Conservation (phyloP, 163 green algal genomes). For the Chlorella variabilis region DNA sequence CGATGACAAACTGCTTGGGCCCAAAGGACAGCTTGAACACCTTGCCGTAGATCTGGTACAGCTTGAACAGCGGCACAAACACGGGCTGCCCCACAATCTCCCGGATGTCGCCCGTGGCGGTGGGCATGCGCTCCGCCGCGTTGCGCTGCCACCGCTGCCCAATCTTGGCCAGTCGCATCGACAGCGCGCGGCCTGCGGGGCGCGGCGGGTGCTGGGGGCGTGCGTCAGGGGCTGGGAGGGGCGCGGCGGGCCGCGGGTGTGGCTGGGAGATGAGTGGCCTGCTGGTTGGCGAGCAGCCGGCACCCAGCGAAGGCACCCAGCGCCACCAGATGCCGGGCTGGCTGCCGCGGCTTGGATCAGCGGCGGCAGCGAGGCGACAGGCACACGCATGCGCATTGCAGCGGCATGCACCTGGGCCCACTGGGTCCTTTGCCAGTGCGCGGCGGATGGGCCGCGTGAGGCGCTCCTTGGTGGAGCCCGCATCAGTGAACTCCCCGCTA, state of each 20-base stretch:
- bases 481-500: constrained; percentile 81
- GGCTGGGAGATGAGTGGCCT: too few relatives aligned
- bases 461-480: constrained; percentile 79
- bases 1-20: constrained; percentile 91
- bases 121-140: constrained; percentile 78
- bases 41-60: constrained; percentile 80
- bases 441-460: constrained; percentile 75
- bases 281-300: too few relatives aligned
- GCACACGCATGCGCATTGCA: too few relatives aligned
- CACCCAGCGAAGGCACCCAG: too few relatives aligned
- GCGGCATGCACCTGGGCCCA: constrained; percentile 55
- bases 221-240: background rate
- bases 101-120: constrained; percentile 81
- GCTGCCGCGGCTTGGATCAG: too few relatives aligned
- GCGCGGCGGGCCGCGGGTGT: too few relatives aligned
- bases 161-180: constrained; percentile 73
- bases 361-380: too few relatives aligned
- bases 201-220: too few relatives aligned
- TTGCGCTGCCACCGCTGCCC: constrained; percentile 67
- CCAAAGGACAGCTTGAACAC: constrained; percentile 92
- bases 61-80: constrained; percentile 93
- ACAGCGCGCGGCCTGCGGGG: constrained; percentile 66
- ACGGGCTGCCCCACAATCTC: constrained; percentile 94
- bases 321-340: too few relatives aligned
- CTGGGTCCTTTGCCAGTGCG: constrained; percentile 72